Conservation (phyloP, 2,329 filamentous ascomycete species). For the Xylaria sp. region DNA sequence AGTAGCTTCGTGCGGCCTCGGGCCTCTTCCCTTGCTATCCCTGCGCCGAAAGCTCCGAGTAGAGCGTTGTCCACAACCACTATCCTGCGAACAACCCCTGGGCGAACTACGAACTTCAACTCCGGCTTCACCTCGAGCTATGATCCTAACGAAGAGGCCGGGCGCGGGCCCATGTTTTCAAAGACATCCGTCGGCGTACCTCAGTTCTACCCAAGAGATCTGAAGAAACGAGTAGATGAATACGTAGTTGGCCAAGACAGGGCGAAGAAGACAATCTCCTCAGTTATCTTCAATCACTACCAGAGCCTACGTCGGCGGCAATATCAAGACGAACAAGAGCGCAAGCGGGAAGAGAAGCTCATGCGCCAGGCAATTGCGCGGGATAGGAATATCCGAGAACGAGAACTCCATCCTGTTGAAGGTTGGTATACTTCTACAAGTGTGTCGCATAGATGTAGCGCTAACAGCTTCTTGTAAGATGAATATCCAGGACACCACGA, state of each 20-base stretch:
- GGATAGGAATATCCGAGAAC: constrained; percentile 69
- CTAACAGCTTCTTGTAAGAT: constrained; percentile 58
- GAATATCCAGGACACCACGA: constrained; percentile 65
- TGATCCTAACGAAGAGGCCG: constrained; percentile 64
- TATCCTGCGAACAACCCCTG: constrained; percentile 46
- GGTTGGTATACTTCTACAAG: constrained; percentile 60
- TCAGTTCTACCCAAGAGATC: constrained; percentile 70
- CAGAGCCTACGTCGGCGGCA: constrained; percentile 83
- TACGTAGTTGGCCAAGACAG: constrained; percentile 97
- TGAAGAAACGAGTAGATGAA: constrained; percentile 93
- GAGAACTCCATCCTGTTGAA: constrained; percentile 79
- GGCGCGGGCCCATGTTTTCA: constrained; percentile 69
- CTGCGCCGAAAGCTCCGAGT: constrained; percentile 30
- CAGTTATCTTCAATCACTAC: constrained; percentile 97
- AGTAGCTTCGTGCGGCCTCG: constrained; percentile 40
- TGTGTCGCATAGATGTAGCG: constrained; percentile 42
- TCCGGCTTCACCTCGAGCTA: constrained; percentile 69
- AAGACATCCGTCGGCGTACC: constrained; percentile 67
- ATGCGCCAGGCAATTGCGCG: constrained; percentile 76
- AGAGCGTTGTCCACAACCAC: constrained; percentile 49
- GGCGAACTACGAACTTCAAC: constrained; percentile 62
- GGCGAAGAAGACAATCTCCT: constrained; percentile 91
- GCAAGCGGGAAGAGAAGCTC: constrained; percentile 68
- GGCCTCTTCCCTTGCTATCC: constrained; percentile 32
- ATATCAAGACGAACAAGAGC: constrained; percentile 77